Conservation (phyloP, 2,329 filamentous ascomycete genomes). For the Hymenotorrendiella dingleyae region DNA sequence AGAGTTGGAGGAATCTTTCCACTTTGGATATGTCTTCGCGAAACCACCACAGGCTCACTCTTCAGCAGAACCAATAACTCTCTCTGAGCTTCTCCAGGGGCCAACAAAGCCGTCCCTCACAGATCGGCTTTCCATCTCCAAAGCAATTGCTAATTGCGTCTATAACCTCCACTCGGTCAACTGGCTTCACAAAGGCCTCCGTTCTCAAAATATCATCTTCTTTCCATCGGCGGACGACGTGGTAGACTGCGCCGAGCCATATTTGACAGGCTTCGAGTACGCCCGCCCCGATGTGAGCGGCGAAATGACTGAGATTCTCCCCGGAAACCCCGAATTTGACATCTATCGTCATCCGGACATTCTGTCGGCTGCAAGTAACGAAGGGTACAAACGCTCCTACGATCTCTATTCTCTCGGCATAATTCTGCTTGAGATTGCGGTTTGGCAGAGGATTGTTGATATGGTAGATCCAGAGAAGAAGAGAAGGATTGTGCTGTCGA, state of each 20-base stretch:
- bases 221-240: neutral
- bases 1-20: neutral
- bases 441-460: neutral
- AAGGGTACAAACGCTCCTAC: neutral
- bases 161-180: constrained; percentile 1
- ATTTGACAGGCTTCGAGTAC: neutral
- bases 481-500: neutral
- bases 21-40: neutral
- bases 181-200: constrained; percentile 9
- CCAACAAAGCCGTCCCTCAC: neutral
- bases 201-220: constrained; percentile 8
- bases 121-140: neutral
- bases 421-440: neutral
- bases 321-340: neutral
- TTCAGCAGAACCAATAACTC: neutral
- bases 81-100: neutral
- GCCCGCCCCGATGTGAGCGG: neutral
- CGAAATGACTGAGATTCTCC: neutral
- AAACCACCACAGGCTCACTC: neutral
- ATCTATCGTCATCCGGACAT: neutral
- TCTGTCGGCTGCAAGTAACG: neutral
- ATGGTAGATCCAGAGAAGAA: neutral
- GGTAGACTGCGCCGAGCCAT: neutral
- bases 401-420: neutral
- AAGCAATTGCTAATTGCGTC: neutral